Conservation (phyloP, 495 filamentous ascomycete genomes). For the Penicillium roqueforti region DNA sequence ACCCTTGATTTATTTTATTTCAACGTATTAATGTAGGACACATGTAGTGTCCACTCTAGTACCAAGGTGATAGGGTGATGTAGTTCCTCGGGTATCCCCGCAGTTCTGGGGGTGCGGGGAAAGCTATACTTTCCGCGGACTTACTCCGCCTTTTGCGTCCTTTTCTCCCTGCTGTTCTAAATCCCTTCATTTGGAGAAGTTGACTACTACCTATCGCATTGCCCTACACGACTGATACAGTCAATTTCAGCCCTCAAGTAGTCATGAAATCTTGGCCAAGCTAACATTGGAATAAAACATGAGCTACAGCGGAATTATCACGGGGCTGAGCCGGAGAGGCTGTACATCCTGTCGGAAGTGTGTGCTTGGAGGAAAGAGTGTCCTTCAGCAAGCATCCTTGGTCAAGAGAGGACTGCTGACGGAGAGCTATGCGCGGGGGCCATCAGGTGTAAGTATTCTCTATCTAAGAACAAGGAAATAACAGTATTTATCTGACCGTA, state of each 20-base stretch:
- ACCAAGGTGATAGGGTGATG: neutral
- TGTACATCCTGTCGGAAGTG: neutral
- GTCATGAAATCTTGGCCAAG: slow-evolving; percentile 11
- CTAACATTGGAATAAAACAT: slow-evolving; percentile 13
- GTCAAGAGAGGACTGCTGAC: slow-evolving; percentile 37
- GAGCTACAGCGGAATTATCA: slow-evolving; percentile 12
- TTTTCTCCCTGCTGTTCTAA: neutral
- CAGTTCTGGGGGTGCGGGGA: slow-evolving; percentile 9
- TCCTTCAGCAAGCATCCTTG: neutral
- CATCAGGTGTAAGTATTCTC: slow-evolving; percentile 35
- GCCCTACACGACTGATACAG: neutral
- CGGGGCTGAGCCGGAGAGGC: slow-evolving; percentile 5
- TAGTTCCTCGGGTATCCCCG: slow-evolving; percentile 7
- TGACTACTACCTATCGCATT: neutral
- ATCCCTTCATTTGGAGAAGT: neutral
- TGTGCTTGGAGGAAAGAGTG: neutral
- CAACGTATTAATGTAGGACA: no score
- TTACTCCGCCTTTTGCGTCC: neutral
- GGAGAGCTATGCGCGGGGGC: slow-evolving; percentile 44
- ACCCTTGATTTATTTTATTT: no score
- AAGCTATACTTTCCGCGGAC: slow-evolving; percentile 6
- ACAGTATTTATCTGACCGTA: neutral
- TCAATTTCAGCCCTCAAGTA: neutral
- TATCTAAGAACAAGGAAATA: neutral
- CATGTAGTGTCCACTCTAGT: no score